Percentiles rank a stretch among this genome's conserved stretches.
Evolutionary conservation across 2,329 filamentous ascomycete species (phyloP).

Genomic region (Beauveria pseudobassiana): DNA sequence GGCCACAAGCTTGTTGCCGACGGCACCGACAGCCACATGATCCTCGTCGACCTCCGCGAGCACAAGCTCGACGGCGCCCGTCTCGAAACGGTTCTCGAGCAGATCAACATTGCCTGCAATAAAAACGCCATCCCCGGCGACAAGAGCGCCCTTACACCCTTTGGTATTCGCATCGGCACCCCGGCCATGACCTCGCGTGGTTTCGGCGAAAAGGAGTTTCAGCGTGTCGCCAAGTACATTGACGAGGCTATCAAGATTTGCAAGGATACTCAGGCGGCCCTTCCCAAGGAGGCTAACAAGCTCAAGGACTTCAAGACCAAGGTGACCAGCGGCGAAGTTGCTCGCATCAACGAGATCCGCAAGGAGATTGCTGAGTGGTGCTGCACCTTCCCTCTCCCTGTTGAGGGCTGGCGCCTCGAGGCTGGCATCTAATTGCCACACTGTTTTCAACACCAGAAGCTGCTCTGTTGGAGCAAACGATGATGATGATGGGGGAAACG

Average conservation of each 20-base stretch:
- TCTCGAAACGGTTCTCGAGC: conserved; percentile 91
- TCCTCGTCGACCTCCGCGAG: conserved; percentile 87
- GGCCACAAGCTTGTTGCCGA: conserved; percentile 93
- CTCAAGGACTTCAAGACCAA: conserved; percentile 99
- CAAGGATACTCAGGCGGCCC: conserved; percentile 73
- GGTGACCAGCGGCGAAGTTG: conserved; percentile 69
- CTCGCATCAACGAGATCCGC: conserved; percentile 76
- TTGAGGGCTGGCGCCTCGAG: conserved; percentile 62
- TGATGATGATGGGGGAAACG: not conserved
- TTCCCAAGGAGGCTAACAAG: conserved; percentile 98
- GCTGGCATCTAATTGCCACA: conserved; percentile 43
- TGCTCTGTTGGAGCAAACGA: not conserved
- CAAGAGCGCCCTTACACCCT: conserved; percentile 91
- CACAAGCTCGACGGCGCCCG: conserved; percentile 84
- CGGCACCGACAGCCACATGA: conserved; percentile 96
- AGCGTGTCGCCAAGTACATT: conserved; percentile 83
- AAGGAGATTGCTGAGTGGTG: conserved; percentile 89
- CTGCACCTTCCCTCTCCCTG: conserved; percentile 83
- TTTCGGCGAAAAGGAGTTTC: conserved; percentile 87
- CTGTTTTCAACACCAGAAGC: not conserved
- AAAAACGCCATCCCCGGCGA: conserved; percentile 98
- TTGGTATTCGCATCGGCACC: conserved; percentile 90
- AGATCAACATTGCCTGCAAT: conserved; percentile 98
- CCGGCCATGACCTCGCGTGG: conserved; percentile 96
- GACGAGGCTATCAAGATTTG: conserved; percentile 82